Base-by-base conservation (phyloP, 257 asterid genomes). In the Solanum appendiculatum region DNA sequence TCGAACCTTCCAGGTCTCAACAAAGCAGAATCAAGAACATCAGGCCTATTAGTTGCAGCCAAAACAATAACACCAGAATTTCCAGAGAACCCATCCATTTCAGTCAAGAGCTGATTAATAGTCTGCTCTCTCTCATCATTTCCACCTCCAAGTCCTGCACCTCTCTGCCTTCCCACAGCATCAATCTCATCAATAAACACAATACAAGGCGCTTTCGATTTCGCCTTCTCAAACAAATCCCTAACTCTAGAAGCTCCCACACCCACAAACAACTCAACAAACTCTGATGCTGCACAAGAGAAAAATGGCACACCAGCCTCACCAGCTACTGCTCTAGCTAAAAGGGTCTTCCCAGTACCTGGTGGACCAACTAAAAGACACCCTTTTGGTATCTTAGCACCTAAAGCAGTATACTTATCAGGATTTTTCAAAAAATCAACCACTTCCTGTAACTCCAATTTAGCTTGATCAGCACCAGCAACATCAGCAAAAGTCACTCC, bases 391-490 rank as follows among this genome's bases (percentile, higher is more conserved):
- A 97, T 97, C 86, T 97, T 97, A 0, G 99, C 99, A 42, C 99
- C 99, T 83, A 95, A 66, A 10, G 99, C 98, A 3, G 99, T 97
- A 92, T 97, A 97, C 86, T 97, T 97, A 90, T 97, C 99, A 25
- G 98, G 99, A 89, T 97, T 97, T 51, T 95, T 97, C 91, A 97
- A 87, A 91, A 97, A 97, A 94, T 97, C 99, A 44, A 97, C 99
- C 20, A 97, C 98, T 91, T 97, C 99, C 86, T 97, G 99, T 63
- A 97, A 80, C 90, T 97, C 99, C 83, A 97, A n/a, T 88, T 97
- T 97, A 15, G 99, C 99, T 89, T 97, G 99, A 93, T 97, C 98
- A 86, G 99, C 99, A 13, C 99, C 98, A 1, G 98, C 99, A 4
- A 95, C 98, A 54, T 97, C 99, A 88, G 96, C 97, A 69, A 97